These are phyloP conservation scores for Microdochium nivale DNA, from an alignment of 2,329 filamentous ascomycete genomes.

Conservation along the genomic window DNA sequence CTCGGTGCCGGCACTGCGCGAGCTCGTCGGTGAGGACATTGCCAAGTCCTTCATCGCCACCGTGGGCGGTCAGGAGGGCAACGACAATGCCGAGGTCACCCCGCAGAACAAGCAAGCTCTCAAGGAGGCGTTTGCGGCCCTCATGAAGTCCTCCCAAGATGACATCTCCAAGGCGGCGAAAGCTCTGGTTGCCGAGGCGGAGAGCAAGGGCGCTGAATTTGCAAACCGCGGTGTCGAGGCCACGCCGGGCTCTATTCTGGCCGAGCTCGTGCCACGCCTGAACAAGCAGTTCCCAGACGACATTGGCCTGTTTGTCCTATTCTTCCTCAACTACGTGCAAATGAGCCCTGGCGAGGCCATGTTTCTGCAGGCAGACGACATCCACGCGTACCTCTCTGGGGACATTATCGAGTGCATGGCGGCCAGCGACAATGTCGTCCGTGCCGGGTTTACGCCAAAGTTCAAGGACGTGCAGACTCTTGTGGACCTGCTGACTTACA, in stretches of 20 bases:
- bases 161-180: slow-evolving; percentile 56
- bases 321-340: slow-evolving; percentile 94
- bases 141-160: slow-evolving; percentile 71
- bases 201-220: slow-evolving; percentile 61
- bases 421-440: slow-evolving; percentile 95
- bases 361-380: slow-evolving; percentile 93
- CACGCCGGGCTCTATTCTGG: slow-evolving; percentile 60
- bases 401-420: slow-evolving; percentile 99
- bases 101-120: slow-evolving; percentile 69
- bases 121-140: slow-evolving; percentile 62
- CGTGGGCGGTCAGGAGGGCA: slow-evolving; percentile 42
- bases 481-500: slow-evolving; percentile 88
- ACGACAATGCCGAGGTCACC: slow-evolving; percentile 23
- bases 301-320: slow-evolving; percentile 88
- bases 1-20: slow-evolving; percentile 52
- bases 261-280: slow-evolving; percentile 68
- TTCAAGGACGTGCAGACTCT: slow-evolving; percentile 94
- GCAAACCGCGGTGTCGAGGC: slow-evolving; percentile 63
- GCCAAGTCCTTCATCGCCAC: slow-evolving; percentile 45
- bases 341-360: slow-evolving; percentile 85
- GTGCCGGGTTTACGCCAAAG: slow-evolving; percentile 94
- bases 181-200: slow-evolving; percentile 62
- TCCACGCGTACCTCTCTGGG: slow-evolving; percentile 87
- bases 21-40: slow-evolving; percentile 57
- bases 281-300: slow-evolving; percentile 81